Conservation (phyloP, 139 green algal species). For the Pedinophyceae sp. region DNA sequence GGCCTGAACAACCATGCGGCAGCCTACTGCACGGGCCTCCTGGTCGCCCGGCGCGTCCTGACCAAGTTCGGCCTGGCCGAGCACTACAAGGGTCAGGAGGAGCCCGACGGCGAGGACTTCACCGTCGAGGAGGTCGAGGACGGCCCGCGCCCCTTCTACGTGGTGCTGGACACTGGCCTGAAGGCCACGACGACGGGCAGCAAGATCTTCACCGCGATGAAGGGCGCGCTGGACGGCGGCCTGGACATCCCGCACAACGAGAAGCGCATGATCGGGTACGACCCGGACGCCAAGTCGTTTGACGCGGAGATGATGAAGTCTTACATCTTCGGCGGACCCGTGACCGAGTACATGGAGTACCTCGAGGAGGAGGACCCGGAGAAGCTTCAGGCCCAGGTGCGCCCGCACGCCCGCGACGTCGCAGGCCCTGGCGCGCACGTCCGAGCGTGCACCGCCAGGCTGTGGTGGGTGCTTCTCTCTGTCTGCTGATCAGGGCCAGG, state of each 20-base stretch:
- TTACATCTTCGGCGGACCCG: constrained; percentile 88
- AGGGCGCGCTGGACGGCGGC: constrained; percentile 89
- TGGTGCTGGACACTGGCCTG: constrained; percentile 89
- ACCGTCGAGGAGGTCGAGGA: constrained; percentile 83
- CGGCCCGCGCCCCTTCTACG: constrained; percentile 80
- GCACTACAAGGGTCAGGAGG: constrained; percentile 60
- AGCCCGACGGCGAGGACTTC: constrained; percentile 80
- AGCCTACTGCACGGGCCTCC: constrained; percentile 83
- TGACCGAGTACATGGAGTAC: constrained; percentile 95
- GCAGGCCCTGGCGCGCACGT: too few relatives aligned
- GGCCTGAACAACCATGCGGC: constrained; percentile 96
- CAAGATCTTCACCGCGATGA: constrained; percentile 81
- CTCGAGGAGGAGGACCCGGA: constrained; percentile 85
- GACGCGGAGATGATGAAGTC: constrained; percentile 76
- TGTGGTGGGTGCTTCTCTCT: too few relatives aligned
- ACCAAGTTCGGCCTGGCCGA: constrained; percentile 84
- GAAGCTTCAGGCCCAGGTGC: constrained; percentile 73
- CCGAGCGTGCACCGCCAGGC: too few relatives aligned
- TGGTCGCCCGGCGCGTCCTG: constrained; percentile 81
- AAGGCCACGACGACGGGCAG: constrained; percentile 87
- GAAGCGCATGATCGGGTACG: constrained; percentile 94
- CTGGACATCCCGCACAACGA: constrained; percentile 97
- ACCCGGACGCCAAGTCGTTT: constrained; percentile 67
- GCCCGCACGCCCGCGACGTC: too few relatives aligned
- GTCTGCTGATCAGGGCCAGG: too few relatives aligned